Evolutionary conservation across 345 rosid genomes (phyloP).

Genomic region (Melaleuca alternifolia): DNA sequence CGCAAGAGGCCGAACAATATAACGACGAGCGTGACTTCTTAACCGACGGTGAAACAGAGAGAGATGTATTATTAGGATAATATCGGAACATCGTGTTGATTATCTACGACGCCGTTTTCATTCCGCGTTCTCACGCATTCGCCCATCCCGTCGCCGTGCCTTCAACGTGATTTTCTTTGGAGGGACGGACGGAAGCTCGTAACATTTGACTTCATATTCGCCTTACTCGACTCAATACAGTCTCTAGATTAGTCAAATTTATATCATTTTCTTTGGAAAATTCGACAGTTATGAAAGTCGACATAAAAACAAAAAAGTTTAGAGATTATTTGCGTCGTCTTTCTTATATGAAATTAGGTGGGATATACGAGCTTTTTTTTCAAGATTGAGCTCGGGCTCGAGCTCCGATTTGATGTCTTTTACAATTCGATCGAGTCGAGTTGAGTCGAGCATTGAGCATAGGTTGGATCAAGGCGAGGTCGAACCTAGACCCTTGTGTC

Average conservation of each 20-base stretch:
- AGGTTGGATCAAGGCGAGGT: rapidly evolving
- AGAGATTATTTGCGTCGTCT: too few relatives aligned
- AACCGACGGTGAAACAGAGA: background rate
- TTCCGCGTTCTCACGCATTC: background rate
- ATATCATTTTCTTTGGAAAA: background rate
- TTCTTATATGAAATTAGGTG: too few relatives aligned
- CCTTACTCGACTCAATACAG: background rate
- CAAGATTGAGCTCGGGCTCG: too few relatives aligned
- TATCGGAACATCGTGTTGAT: background rate
- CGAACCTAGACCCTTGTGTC: rapidly evolving
- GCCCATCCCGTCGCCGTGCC: background rate
- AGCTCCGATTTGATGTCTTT: background rate
- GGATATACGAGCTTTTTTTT: background rate
- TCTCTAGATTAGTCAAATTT: background rate
- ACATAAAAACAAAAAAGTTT: background rate
- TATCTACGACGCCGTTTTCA: background rate
- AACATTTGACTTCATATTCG: background rate
- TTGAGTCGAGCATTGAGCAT: rapidly evolving
- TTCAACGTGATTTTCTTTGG: background rate
- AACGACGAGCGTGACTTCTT: background rate
- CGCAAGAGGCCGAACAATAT: background rate
- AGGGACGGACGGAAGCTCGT: background rate
- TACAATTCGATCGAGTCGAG: rapidly evolving
- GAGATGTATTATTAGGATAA: background rate
- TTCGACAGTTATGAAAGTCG: background rate